A percentile compares a stretch with the other conserved stretches of the same genome.
Conservation (phyloP, 768 basidiomycete genomes). For the Boletus fagicola region DNA sequence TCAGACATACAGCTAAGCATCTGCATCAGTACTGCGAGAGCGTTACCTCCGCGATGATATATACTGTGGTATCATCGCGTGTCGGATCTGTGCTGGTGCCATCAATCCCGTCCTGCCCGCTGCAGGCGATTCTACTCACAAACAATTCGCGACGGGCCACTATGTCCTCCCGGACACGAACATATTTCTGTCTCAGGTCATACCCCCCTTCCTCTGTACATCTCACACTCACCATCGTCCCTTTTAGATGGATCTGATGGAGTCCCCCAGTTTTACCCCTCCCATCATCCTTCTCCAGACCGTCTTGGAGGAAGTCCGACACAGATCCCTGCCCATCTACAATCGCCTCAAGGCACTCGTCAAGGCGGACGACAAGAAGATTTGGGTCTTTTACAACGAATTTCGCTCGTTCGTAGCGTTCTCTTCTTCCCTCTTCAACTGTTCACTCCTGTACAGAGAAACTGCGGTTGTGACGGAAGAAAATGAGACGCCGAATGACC, state of each 20-base stretch:
- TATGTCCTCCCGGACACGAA: slow-evolving; percentile 94
- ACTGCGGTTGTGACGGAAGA: slow-evolving; percentile 77
- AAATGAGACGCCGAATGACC: slow-evolving; percentile 85
- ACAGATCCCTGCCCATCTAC: slow-evolving; percentile 88
- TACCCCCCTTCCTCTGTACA: background rate
- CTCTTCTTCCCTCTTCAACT: background rate
- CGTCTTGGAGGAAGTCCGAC: slow-evolving; percentile 93
- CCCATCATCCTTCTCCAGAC: slow-evolving; percentile 93
- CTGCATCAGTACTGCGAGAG: slow-evolving; percentile 74
- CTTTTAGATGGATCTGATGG: slow-evolving; percentile 87
- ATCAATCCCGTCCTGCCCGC: slow-evolving; percentile 52
- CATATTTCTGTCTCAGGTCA: slow-evolving; percentile 82
- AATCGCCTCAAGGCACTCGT: slow-evolving; percentile 86
- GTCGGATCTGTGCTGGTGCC: slow-evolving; percentile 54
- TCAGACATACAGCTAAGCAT: background rate
- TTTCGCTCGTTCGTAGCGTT: slow-evolving; percentile 63
- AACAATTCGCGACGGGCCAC: slow-evolving; percentile 62
- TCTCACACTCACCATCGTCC: slow-evolving; percentile 2
- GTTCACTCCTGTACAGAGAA: slow-evolving; percentile 47
- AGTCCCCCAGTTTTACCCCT: slow-evolving; percentile 67
- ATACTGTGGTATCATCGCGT: slow-evolving; percentile 76
- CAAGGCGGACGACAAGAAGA: slow-evolving; percentile 80
- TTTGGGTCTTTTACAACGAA: slow-evolving; percentile 87
- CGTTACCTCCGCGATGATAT: slow-evolving; percentile 93
- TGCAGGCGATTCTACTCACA: slow-evolving; percentile 57